phyloP scores from a whole-genome alignment of 257 asterid species.

The Cordia subcordata region DNA sequence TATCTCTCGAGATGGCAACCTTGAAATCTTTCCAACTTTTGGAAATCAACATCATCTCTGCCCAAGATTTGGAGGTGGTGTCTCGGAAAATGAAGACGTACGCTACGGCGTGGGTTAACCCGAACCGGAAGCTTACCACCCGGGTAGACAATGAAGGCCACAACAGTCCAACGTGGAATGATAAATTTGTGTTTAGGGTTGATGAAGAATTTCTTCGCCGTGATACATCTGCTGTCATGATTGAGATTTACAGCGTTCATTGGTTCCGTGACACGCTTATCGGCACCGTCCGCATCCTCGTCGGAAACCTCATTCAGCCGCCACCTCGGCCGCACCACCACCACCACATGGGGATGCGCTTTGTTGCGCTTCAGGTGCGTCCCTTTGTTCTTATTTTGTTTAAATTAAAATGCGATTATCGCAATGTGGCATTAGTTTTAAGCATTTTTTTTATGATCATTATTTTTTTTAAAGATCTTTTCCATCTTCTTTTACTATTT shows the following conservation, averaged over 20 bases:
- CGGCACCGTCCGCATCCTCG: slow-evolving; percentile 79
- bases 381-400: too few species aligned
- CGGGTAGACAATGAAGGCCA: slow-evolving; percentile 56
- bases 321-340: slow-evolving; percentile 15
- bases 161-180: slow-evolving; percentile 84
- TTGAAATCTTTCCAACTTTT: slow-evolving; percentile 66
- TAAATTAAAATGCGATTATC: too few species aligned
- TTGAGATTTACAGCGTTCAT: slow-evolving; percentile 46
- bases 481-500: too few species aligned
- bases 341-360: slow-evolving; percentile 61
- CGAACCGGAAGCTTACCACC: slow-evolving; percentile 55
- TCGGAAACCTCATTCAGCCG: slow-evolving; percentile 69
- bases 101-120: slow-evolving; percentile 80
- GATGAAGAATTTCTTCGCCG: slow-evolving; percentile 71
- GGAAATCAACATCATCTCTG: slow-evolving; percentile 79
- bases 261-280: slow-evolving; percentile 64
- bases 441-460: too few species aligned
- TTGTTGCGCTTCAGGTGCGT: slow-evolving; percentile 81
- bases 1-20: slow-evolving; percentile 25
- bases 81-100: slow-evolving; percentile 75
- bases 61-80: slow-evolving; percentile 75
- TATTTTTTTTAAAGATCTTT: too few species aligned
- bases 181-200: slow-evolving; percentile 79
- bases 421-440: too few species aligned
- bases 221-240: slow-evolving; percentile 76